These are phyloP conservation scores for Trichoderma sp. DNA, from an alignment of 2,329 filamentous ascomycete species.

Conservation along the genomic window DNA sequence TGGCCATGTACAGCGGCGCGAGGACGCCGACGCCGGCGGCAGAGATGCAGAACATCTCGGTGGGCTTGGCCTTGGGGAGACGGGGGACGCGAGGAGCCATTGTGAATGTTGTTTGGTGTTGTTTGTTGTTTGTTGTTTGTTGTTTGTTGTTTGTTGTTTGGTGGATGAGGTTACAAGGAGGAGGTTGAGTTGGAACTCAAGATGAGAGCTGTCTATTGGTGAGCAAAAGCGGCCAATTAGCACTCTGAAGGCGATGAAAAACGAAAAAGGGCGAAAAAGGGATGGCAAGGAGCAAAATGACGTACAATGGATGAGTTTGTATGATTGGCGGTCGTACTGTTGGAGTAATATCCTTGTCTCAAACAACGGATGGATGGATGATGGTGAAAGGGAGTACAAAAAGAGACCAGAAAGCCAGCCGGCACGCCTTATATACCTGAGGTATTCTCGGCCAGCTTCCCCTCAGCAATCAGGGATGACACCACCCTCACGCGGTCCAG, in stretches of 20 bases:
- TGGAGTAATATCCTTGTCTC: background rate
- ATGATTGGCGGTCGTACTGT: background rate
- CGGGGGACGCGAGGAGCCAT: conserved; percentile 51
- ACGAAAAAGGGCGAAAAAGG: background rate
- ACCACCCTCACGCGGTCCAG: conserved; percentile 24
- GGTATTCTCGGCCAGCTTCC: background rate
- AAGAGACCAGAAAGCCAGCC: background rate
- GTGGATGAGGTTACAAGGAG: background rate
- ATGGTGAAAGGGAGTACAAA: background rate
- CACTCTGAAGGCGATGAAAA: background rate
- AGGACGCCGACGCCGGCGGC: conserved; percentile 56
- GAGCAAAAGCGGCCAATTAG: background rate
- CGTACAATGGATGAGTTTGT: background rate
- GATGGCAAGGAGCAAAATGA: background rate
- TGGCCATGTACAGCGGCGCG: conserved; percentile 59
- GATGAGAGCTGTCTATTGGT: background rate
- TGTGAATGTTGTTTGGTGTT: conserved; percentile 33
- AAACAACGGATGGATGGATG: background rate
- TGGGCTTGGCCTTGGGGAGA: conserved; percentile 51
- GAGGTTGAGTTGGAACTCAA: background rate
- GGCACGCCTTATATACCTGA: conserved; percentile 9
- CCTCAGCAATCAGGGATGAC: conserved; percentile 14
- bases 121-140: conserved; percentile 25
- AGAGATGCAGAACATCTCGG: conserved; percentile 56
- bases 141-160: conserved; percentile 25